These are phyloP conservation scores for Heliamphora pulchella DNA, from an alignment of 179 eudicot species.

Conservation along the genomic window DNA sequence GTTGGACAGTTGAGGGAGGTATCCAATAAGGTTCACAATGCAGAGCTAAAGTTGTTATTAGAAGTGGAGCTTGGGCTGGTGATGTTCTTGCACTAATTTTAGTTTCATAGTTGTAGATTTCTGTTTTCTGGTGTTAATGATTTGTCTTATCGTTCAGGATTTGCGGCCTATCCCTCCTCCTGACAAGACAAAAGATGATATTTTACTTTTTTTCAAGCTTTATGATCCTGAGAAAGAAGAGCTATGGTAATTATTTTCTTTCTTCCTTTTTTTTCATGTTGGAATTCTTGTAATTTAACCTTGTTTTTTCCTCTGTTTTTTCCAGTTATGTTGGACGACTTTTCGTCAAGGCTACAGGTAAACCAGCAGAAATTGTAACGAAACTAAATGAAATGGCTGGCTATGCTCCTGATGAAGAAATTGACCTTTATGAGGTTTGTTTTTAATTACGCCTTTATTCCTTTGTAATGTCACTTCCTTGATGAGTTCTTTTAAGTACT, in stretches of 20 bases:
- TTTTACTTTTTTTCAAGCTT: constrained; percentile 78
- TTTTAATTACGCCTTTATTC: neutral
- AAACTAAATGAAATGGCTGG: constrained; percentile 57
- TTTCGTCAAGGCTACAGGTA: constrained; percentile 54
- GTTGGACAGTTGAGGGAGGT: constrained; percentile 90
- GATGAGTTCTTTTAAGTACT: neutral
- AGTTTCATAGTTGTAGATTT: constrained; percentile 3
- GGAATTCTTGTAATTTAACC: neutral
- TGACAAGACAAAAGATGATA: constrained; percentile 75
- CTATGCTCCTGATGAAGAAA: constrained; percentile 46
- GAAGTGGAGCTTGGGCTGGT: constrained; percentile 77
- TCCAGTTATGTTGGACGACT: constrained; percentile 53
- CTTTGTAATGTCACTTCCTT: neutral
- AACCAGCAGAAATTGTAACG: constrained; percentile 39
- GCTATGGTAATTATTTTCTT: constrained; percentile 47
- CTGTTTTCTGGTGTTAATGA: neutral
- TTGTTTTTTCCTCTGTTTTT: neutral
- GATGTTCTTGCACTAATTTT: constrained; percentile 16
- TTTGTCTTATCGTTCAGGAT: constrained; percentile 39
- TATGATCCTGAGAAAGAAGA: constrained; percentile 86
- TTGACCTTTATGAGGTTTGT: constrained; percentile 27
- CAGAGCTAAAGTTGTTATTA: constrained; percentile 75
- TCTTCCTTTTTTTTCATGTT: neutral
- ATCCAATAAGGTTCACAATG: constrained; percentile 71
- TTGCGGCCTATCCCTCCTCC: constrained; percentile 59